Base-by-base conservation (phyloP, 768 basidiomycete genomes). In the Panus rudis region DNA sequence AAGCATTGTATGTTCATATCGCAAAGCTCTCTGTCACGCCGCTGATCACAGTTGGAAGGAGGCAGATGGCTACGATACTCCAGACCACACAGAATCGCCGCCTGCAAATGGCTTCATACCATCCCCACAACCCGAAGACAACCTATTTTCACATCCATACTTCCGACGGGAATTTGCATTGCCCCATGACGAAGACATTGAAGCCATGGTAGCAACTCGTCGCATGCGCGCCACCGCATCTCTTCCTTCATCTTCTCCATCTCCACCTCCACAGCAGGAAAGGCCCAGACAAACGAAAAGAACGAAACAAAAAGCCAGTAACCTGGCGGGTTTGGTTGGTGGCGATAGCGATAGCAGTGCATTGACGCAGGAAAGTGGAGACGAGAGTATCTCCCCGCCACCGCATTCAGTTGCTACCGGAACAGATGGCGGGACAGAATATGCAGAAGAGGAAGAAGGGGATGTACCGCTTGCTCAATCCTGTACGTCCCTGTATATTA, bases 301-400 rank as follows among this genome's bases (percentile, higher is more conserved):
- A 63, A 27, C 59, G 60, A 44, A 64, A 58, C 49, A 66, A 62
- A 31, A 68, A 61, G 51, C 69, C 76, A 75, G 54, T 40, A 56
- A 79, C 44, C 66, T 82, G 63, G 83, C 84, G 0, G 85, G 85
- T 0, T 62, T 88, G n/a, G 75, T 88, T 2, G 79, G 77, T 12
- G 86, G 86, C 1, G 85, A 90, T 54, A 89, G 87, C 55, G 87
- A 89, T 50, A 86, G 84, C 53, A 89, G 87, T 50, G 87, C 83
- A 21, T 59, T 90, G 53, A 90, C 86, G 3, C 79, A 84, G 57
- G 85, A 89, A 60, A 88, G 84, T 48, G 84, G 79, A 6, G 87
- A 89, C 43, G 87, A 90, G 55, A 76, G 70, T 35, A 65, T 62
- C 4, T 67, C 62, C 14, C 78, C 73, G 20, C 81, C 80, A 7